These are phyloP conservation scores for Pestalotiopsis sp. DNA, from an alignment of 2,329 filamentous ascomycete species.

Conservation along the genomic window DNA sequence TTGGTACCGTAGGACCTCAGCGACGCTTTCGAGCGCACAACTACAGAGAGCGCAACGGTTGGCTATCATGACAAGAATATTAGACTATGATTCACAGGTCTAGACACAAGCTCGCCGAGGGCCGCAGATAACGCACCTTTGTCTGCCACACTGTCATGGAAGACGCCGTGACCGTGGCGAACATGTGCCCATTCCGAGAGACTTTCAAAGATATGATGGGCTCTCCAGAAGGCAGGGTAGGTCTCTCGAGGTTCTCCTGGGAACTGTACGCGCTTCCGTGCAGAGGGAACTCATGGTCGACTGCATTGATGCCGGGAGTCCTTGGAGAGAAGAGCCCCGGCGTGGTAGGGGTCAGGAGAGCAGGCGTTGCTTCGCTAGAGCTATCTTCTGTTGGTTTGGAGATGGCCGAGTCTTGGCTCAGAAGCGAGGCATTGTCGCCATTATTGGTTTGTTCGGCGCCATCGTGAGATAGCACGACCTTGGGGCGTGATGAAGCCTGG, in stretches of 20 bases:
- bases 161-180: conserved; percentile 83
- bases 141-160: conserved; percentile 96
- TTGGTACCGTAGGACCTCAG: conserved; percentile 84
- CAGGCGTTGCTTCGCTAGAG: conserved; percentile 33
- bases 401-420: conserved; percentile 24
- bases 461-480: conserved; percentile 61
- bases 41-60: conserved; percentile 82
- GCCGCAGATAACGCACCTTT: conserved; percentile 60
- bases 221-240: conserved; percentile 53
- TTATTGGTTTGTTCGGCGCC: conserved; percentile 49
- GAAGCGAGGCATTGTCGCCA: conserved; percentile 34
- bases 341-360: conserved; percentile 31
- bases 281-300: conserved; percentile 55
- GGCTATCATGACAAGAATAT: conserved; percentile 58
- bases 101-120: conserved; percentile 7
- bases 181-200: conserved; percentile 78
- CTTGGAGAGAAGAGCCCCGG: conserved; percentile 53
- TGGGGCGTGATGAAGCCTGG: conserved; percentile 50
- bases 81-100: conserved; percentile 26
- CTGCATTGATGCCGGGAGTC: conserved; percentile 60
- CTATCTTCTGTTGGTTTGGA: conserved; percentile 27
- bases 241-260: conserved; percentile 27
- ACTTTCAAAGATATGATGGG: conserved; percentile 75
- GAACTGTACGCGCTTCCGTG: conserved; percentile 31
- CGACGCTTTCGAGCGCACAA: conserved; percentile 80